Evolutionary conservation across 495 filamentous ascomycete species (phyloP).

Genomic region (Letharia lupina): DNA sequence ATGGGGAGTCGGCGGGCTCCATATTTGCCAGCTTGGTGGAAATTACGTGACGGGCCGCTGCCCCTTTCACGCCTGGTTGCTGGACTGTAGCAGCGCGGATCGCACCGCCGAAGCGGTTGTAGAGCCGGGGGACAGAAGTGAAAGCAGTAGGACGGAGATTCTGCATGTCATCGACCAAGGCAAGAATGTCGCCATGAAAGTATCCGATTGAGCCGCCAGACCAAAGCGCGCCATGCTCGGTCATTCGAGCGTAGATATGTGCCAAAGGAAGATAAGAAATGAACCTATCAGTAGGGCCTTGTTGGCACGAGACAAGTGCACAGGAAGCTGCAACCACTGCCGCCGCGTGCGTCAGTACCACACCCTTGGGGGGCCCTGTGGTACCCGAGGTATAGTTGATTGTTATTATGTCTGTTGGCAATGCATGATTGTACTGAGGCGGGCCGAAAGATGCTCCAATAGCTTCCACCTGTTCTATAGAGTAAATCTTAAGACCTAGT

Average conservation of each 20-base stretch:
- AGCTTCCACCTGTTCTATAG: slow-evolving; percentile 67
- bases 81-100: slow-evolving; percentile 72
- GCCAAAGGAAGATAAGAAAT: slow-evolving; percentile 90
- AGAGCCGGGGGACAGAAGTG: slow-evolving; percentile 84
- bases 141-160: slow-evolving; percentile 73
- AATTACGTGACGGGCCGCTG: slow-evolving; percentile 71
- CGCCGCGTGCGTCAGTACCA: slow-evolving; percentile 74
- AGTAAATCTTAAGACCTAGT: slow-evolving; percentile 66
- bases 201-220: slow-evolving; percentile 75
- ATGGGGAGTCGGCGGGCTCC: slow-evolving; percentile 54
- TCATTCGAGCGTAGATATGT: slow-evolving; percentile 83
- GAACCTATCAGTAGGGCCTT: slow-evolving; percentile 47
- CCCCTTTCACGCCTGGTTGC: slow-evolving; percentile 70
- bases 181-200: slow-evolving; percentile 86
- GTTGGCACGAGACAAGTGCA: slow-evolving; percentile 44
- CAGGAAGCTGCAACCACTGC: slow-evolving; percentile 64
- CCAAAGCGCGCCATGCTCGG: slow-evolving; percentile 68
- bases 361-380: slow-evolving; percentile 90
- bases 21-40: slow-evolving; percentile 71
- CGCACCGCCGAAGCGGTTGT: slow-evolving; percentile 78
- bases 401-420: slow-evolving; percentile 70
- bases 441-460: slow-evolving; percentile 61
- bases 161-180: slow-evolving; percentile 88
- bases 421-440: slow-evolving; percentile 57
- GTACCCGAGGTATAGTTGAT: slow-evolving; percentile 99